phyloP scores from a whole-genome alignment of 2,329 filamentous ascomycete species.

The Cercospora berteroae region DNA sequence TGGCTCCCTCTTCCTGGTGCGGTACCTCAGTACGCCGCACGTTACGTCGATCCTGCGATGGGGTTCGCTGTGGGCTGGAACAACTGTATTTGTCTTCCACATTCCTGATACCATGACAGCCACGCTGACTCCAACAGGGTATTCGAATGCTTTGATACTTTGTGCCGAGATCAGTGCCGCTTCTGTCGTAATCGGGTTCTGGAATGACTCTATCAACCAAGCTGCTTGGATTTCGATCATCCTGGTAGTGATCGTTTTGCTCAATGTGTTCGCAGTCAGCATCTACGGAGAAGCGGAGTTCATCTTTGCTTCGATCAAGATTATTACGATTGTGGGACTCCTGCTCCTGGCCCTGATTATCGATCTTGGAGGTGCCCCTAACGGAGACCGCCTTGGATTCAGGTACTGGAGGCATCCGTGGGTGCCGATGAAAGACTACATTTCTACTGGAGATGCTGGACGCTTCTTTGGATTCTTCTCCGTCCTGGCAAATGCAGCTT shows the following conservation, averaged over 20 bases:
- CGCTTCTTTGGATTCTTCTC: slow-evolving; percentile 62
- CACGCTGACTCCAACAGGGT: slow-evolving; percentile 28
- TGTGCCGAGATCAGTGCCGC: slow-evolving; percentile 61
- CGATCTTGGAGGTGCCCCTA: slow-evolving; percentile 61
- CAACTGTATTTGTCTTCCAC: not conserved
- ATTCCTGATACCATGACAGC: not conserved
- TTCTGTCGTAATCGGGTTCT: slow-evolving; percentile 62
- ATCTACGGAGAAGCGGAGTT: slow-evolving; percentile 54
- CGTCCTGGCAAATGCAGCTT: slow-evolving; percentile 51
- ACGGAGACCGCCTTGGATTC: slow-evolving; percentile 61
- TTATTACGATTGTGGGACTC: slow-evolving; percentile 49
- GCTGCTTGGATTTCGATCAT: slow-evolving; percentile 54
- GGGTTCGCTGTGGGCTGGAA: slow-evolving; percentile 47
- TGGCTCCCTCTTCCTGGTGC: slow-evolving; percentile 17
- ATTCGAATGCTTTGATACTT: slow-evolving; percentile 47
- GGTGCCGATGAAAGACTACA: slow-evolving; percentile 55
- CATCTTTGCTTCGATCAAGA: slow-evolving; percentile 53
- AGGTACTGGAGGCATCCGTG: slow-evolving; percentile 66
- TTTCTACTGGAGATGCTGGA: slow-evolving; percentile 48
- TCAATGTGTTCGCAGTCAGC: slow-evolving; percentile 58
- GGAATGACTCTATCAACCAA: slow-evolving; percentile 41
- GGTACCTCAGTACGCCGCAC: slow-evolving; percentile 14
- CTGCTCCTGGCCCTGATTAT: slow-evolving; percentile 51
- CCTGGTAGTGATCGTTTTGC: slow-evolving; percentile 60
- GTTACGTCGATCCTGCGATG: slow-evolving; percentile 26